Percentiles rank a stretch among this genome's conserved stretches.
Evolutionary conservation across 768 basidiomycete genomes (phyloP).

Genomic region (Boletus insuetus): DNA sequence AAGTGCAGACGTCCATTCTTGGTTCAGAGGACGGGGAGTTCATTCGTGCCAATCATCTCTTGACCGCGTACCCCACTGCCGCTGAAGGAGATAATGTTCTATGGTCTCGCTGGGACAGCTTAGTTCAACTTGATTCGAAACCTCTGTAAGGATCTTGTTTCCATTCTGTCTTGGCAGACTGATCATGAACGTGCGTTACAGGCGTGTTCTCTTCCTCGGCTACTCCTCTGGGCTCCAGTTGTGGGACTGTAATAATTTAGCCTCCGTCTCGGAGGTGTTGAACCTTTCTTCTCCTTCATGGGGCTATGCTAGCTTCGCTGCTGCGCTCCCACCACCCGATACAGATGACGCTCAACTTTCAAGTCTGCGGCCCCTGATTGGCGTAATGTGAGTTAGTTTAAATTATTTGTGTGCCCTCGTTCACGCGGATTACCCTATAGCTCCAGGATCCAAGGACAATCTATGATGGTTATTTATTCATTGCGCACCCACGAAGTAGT

Average conservation of each 20-base stretch:
- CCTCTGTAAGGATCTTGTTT: constrained; percentile 15
- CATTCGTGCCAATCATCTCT: constrained; percentile 9
- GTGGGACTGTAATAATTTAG: constrained; percentile 60
- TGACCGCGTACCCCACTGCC: constrained; percentile 30
- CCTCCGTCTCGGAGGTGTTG: constrained; percentile 49
- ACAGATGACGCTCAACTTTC: not conserved
- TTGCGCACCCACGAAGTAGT: not conserved
- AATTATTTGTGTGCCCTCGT: not conserved
- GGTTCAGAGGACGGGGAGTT: constrained; percentile 25
- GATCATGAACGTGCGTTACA: constrained; percentile 14
- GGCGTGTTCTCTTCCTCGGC: constrained; percentile 51
- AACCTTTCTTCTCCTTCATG: constrained; percentile 26
- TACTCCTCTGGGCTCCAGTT: constrained; percentile 54
- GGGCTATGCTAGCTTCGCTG: constrained; percentile 24
- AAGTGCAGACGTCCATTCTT: constrained; percentile 9
- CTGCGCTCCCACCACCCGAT: too few species aligned
- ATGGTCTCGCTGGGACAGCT: constrained; percentile 35
- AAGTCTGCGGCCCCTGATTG: constrained; percentile 20
- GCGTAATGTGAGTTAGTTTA: constrained; percentile 30
- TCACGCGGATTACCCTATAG: constrained; percentile 6
- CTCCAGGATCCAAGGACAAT: too few species aligned
- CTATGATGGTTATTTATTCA: too few species aligned
- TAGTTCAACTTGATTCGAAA: constrained; percentile 18
- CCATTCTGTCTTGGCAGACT: not conserved
- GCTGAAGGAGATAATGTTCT: constrained; percentile 29